Evolutionary conservation across 2,329 filamentous ascomycete genomes (phyloP).

Genomic region (Aureobasidium uvarum): DNA sequence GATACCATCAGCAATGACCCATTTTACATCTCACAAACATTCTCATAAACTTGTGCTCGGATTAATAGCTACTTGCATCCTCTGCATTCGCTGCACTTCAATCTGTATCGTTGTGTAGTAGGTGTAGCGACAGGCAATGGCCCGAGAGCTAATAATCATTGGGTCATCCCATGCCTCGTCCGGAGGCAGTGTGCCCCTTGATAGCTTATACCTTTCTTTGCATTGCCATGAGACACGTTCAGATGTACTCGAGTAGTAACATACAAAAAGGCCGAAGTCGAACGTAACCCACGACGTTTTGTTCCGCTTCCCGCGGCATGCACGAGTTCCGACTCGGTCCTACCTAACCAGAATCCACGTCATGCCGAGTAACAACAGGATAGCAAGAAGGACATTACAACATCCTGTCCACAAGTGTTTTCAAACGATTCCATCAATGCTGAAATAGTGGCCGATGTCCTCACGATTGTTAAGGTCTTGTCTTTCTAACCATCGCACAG

Average conservation of each 20-base stretch:
- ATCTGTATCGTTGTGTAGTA: background rate
- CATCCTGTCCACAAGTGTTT: background rate
- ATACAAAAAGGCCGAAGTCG: background rate
- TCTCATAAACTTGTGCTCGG: background rate
- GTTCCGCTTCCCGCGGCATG: background rate
- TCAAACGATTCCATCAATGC: background rate
- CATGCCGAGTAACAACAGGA: background rate
- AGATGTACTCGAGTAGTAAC: background rate
- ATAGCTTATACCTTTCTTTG: background rate
- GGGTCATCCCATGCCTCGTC: too few species aligned
- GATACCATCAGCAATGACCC: background rate
- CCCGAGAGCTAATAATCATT: too few species aligned
- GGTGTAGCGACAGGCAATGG: background rate
- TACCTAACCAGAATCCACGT: slow-evolving; percentile 5
- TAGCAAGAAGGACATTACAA: background rate
- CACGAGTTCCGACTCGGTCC: background rate
- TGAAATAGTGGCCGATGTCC: slow-evolving; percentile 1
- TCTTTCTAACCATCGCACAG: background rate
- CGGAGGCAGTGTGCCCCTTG: background rate
- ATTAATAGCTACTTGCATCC: background rate
- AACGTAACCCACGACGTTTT: background rate
- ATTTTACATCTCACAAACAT: background rate
- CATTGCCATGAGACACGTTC: background rate
- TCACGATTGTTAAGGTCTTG: background rate
- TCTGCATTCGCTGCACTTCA: background rate